Base-by-base conservation (phyloP, 1,284 basidiomycete genomes). In the Tilletia horrida region DNA sequence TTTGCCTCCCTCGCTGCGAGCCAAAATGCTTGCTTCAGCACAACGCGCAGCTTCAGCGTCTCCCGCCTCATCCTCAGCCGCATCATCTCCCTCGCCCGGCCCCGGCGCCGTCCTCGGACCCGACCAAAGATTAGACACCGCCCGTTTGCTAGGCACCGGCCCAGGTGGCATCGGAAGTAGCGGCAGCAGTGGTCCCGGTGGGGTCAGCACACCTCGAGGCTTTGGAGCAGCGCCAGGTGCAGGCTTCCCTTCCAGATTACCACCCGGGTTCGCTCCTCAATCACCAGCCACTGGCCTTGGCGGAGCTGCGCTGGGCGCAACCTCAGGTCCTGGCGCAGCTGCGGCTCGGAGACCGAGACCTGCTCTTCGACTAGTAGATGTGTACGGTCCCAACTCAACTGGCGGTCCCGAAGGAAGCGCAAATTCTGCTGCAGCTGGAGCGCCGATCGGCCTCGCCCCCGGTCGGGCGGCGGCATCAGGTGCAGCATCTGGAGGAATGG, bases 401-500 rank as follows among this genome's bases (percentile, higher is more conserved):
- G 27, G 52, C 27, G 23, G 23, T 23, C 8, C 21, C 13, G 23
- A 57, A 6, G 21, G 21, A 16, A 29, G 23, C 27, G 52, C 23
- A 6, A 16, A 18, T 1, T 11, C 52, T 25, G 52, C 6, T 13
- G 50, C 50, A 74, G 74, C 29, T 7, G 67, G 23, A 50, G 66
- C 44, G 31, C 66, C 4, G 43, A 18, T 9, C 21, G 18, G 50
- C n/a, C 63, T 35, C 16, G 23, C 40, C 18, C 35, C 14, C 40
- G 64, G 23, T 23, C 29, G 25, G 35, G 64, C 21, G 42, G 57
- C 40, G n/a, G 6, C 23, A 7, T 31, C 40, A 45, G 29, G 63
- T 47, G 67, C 70, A 2, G 61, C 84, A 70, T 77, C 83, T 57
- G 76, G 91, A 29, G 90, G 89, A 63, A 85, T 86, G 50, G 90